Evolutionary conservation across 179 eudicot genomes (phyloP).

Genomic region (Drosera spatulata): DNA sequence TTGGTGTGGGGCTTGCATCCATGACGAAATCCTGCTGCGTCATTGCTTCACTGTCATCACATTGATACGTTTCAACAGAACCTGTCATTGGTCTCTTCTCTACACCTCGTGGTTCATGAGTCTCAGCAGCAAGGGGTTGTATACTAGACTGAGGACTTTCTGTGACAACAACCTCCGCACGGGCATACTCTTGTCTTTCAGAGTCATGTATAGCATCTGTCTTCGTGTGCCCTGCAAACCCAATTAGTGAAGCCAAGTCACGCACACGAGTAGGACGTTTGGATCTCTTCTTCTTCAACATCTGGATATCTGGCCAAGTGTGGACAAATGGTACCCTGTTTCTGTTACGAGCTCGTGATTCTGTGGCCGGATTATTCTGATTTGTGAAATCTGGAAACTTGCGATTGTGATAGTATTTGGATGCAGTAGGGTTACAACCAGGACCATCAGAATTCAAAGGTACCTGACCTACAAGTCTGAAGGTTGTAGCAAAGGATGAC

Average conservation of each 20-base stretch:
- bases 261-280: constrained; percentile 21
- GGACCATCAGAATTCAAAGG: neutral
- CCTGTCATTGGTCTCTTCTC: constrained; percentile 30
- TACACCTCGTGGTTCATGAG: constrained; percentile 7
- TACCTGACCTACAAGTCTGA: neutral
- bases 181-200: constrained; percentile 9
- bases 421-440: neutral
- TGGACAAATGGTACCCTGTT: neutral
- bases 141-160: constrained; percentile 13
- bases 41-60: constrained; percentile 1
- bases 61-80: constrained; percentile 5
- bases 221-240: constrained; percentile 11
- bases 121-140: constrained; percentile 23
- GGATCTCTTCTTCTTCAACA: constrained; percentile 27
- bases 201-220: constrained; percentile 8
- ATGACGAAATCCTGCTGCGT: neutral
- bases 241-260: constrained; percentile 22
- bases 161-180: constrained; percentile 11
- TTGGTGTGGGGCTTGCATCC: too few species aligned
- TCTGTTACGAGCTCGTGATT: neutral
- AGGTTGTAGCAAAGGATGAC: neutral
- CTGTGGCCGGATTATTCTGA: neutral
- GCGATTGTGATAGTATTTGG: constrained; percentile 3
- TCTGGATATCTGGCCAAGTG: constrained; percentile 10
- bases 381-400: neutral